A percentile compares a stretch with the other conserved stretches of the same genome.
These are phyloP conservation scores for Fusarium duplospermum DNA, from an alignment of 2,329 filamentous ascomycete genomes.

Conservation along the genomic window DNA sequence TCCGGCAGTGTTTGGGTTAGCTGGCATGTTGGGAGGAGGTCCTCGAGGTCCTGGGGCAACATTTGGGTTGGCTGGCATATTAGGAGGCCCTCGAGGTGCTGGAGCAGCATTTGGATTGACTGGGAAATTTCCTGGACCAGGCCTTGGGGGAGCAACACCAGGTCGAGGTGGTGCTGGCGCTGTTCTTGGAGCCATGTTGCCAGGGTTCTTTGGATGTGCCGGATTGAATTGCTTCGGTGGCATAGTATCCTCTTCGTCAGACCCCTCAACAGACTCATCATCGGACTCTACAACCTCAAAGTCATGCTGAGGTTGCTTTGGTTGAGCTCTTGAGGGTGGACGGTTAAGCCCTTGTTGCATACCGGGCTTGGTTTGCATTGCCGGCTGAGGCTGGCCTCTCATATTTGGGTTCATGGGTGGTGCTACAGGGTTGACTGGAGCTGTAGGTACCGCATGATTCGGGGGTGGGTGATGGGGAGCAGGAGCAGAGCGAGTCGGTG, in stretches of 20 bases:
- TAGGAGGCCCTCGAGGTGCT: neutral
- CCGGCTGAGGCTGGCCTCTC: conserved; percentile 1
- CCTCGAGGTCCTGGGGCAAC: neutral
- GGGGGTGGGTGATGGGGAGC: neutral
- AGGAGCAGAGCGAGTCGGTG: neutral
- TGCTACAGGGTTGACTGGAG: neutral
- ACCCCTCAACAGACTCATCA: neutral
- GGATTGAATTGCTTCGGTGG: neutral
- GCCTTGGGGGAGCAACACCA: neutral
- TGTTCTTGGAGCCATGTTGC: neutral
- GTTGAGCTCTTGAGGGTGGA: conserved; percentile 2
- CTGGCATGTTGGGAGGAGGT: neutral
- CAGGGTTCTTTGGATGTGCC: neutral
- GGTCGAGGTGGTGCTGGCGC: neutral
- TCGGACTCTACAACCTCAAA: neutral
- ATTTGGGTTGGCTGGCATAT: neutral
- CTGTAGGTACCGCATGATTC: neutral
- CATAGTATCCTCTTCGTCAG: neutral
- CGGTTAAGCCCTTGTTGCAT: neutral
- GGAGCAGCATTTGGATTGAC: neutral
- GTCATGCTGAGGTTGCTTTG: neutral
- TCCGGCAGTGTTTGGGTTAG: neutral
- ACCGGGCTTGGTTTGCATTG: neutral
- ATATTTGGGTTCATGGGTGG: conserved; percentile 1
- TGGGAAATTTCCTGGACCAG: neutral